A percentile compares a stretch with the other conserved stretches of the same genome.
These are phyloP conservation scores for Mycena olivaceomarginata DNA, from an alignment of 768 basidiomycete genomes.

Conservation along the genomic window DNA sequence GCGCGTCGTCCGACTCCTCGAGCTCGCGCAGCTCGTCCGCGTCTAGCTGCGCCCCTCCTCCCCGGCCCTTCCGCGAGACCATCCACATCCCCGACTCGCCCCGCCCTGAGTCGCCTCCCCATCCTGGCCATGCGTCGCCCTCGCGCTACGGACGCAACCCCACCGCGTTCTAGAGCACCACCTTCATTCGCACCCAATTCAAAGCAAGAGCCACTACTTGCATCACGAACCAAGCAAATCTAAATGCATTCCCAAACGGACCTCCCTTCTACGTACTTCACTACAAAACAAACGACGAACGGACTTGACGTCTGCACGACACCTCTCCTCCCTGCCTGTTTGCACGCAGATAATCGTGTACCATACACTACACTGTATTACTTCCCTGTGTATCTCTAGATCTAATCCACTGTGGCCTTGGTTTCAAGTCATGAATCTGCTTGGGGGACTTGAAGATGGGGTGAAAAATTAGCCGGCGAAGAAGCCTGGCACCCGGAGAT, in stretches of 20 bases:
- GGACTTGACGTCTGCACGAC: background rate
- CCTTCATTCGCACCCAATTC: too few relatives aligned
- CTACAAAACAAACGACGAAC: background rate
- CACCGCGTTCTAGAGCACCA: slow-evolving; percentile 32
- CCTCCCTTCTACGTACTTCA: background rate
- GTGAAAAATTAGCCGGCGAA: too few relatives aligned
- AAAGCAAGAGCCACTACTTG: background rate
- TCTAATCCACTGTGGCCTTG: background rate
- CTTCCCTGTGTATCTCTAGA: background rate
- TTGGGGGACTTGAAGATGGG: too few relatives aligned
- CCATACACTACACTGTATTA: background rate
- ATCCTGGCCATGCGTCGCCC: slow-evolving; percentile 11
- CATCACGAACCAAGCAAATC: background rate
- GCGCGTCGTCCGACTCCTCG: slow-evolving; percentile 14
- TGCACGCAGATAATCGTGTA: background rate
- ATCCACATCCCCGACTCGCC: slow-evolving; percentile 43
- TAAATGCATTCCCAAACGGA: background rate
- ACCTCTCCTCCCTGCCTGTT: background rate
- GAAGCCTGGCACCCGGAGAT: too few relatives aligned
- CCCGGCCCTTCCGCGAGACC: slow-evolving; percentile 48
- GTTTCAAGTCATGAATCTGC: background rate
- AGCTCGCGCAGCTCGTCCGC: slow-evolving; percentile 26
- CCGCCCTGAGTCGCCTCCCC: slow-evolving; percentile 33
- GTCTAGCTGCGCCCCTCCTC: slow-evolving; percentile 62
- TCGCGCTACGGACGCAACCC: slow-evolving; percentile 37